Conservation (phyloP, 78 protist genomes). For the Dictyostelium brefeldianum region DNA sequence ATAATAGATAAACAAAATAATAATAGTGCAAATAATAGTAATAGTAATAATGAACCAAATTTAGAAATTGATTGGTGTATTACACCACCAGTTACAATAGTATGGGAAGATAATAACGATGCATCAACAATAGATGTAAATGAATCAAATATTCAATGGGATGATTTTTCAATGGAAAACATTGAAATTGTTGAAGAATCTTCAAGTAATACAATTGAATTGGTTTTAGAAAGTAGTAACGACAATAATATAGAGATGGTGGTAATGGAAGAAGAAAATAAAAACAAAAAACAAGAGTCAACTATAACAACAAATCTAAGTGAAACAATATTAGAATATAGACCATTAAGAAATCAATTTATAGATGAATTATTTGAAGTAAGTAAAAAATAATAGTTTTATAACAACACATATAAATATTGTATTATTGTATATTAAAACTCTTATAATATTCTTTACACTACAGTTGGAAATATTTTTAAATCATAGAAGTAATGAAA, state of each 20-base stretch:
- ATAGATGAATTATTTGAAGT: conserved; percentile 56
- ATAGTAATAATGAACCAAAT: neutral
- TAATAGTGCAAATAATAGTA: neutral
- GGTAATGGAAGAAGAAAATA: neutral
- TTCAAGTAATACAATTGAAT: neutral
- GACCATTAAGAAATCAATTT: conserved; percentile 52
- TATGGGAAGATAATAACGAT: conserved; percentile 47
- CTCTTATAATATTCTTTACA: too few relatives aligned
- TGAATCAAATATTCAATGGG: conserved; percentile 12
- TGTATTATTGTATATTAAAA: neutral
- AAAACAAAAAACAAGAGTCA: neutral
- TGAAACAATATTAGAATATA: conserved; percentile 46
- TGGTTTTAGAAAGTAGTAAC: neutral
- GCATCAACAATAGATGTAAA: neutral
- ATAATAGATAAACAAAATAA: neutral
- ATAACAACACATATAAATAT: neutral
- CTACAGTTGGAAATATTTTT: conserved; percentile 50
- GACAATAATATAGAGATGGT: neutral
- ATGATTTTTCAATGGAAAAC: conserved; percentile 73
- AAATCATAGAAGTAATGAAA: conserved; percentile 31
- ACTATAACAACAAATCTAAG: neutral
- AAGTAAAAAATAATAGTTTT: neutral
- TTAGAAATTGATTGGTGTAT: conserved; percentile 62
- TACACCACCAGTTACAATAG: neutral
- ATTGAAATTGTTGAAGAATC: conserved; percentile 64